Evolutionary conservation across 257 asterid genomes (phyloP), one percentile per base, ranked within the genome.

Genomic region (Capsicum chinense): DNA sequence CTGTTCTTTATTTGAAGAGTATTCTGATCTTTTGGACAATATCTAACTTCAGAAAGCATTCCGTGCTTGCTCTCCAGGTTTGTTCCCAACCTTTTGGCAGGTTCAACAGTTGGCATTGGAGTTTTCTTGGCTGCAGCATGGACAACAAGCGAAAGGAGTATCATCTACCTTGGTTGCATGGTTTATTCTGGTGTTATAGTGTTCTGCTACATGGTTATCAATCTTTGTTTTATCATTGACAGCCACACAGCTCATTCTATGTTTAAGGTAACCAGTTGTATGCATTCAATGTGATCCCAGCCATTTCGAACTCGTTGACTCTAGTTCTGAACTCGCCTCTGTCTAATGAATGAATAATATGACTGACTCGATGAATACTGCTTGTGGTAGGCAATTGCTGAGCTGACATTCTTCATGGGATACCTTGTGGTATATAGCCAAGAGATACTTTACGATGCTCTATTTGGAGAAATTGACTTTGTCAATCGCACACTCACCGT

Each of bases 391-490:
- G 33, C 33, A n/a, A 60, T 66, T 14, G 11, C 15, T 48, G 3
- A n/a, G 42, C n/a, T 19, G 15, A 0, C 9, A 19, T 73, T 47
- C 59, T 19, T 44, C 42, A n/a, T 17, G 59, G 42, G 16, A 6
- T 73, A 73, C 80, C 14, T 73, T 47, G 42, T 47, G n/a, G 1
- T 73, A 73, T 73, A 48, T 19, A 48, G 59, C 59, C n/a, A 73
- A 48, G 80, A 73, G 59, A 73, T 73, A 10, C 11, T 73, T 39
- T 48, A 73, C 12, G 17, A 73, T 73, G 80, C 80, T 47, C 59
- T 3, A 1, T 19, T 0, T 50, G 80, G 60, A 71, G 58, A 6
- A 0, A 16, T 73, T 48, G 9, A 73, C 59, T 10, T 47, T 73
- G 80, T 73, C n/a, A 48, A 73, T 17, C 19, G 59, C 60, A 19